Conservation (phyloP, 2,329 filamentous ascomycete genomes). For the Phyllosticta paracitricarpa region DNA sequence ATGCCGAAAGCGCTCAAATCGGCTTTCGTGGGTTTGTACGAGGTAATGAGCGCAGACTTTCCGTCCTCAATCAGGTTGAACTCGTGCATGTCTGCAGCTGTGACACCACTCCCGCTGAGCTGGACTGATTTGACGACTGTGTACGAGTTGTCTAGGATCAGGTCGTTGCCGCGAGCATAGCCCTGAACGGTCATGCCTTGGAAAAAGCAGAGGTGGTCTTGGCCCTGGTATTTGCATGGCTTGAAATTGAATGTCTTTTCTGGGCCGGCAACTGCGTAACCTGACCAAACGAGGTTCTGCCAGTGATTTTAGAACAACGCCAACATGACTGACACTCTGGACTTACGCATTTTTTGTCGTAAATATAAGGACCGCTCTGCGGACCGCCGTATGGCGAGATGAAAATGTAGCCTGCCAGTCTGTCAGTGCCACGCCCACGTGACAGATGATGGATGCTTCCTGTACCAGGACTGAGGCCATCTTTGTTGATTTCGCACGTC, state of each 20-base stretch:
- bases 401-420: slow-evolving; percentile 37
- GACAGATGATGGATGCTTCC: background rate
- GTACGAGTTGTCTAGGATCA: slow-evolving; percentile 43
- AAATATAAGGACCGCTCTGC: slow-evolving; percentile 42
- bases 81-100: slow-evolving; percentile 43
- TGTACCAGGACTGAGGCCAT: slow-evolving; percentile 6
- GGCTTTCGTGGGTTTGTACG: slow-evolving; percentile 30
- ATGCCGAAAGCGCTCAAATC: slow-evolving; percentile 36
- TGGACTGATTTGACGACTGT: slow-evolving; percentile 38
- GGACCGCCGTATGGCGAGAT: slow-evolving; percentile 40
- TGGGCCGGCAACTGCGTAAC: slow-evolving; percentile 39
- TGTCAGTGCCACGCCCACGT: background rate
- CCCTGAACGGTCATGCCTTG: slow-evolving; percentile 43
- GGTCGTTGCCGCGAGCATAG: slow-evolving; percentile 41
- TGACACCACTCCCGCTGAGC: slow-evolving; percentile 23
- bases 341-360: slow-evolving; percentile 39
- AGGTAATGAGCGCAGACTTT: slow-evolving; percentile 27
- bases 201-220: slow-evolving; percentile 42
- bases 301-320: background rate
- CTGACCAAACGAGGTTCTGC: slow-evolving; percentile 41
- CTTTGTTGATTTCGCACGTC: slow-evolving; percentile 14
- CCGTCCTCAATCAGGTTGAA: slow-evolving; percentile 39
- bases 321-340: too few species aligned
- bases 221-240: slow-evolving; percentile 40
- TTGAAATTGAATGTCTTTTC: slow-evolving; percentile 37